Base-by-base conservation (phyloP, 1,284 basidiomycete genomes). In the Cryptococcus sp. region DNA sequence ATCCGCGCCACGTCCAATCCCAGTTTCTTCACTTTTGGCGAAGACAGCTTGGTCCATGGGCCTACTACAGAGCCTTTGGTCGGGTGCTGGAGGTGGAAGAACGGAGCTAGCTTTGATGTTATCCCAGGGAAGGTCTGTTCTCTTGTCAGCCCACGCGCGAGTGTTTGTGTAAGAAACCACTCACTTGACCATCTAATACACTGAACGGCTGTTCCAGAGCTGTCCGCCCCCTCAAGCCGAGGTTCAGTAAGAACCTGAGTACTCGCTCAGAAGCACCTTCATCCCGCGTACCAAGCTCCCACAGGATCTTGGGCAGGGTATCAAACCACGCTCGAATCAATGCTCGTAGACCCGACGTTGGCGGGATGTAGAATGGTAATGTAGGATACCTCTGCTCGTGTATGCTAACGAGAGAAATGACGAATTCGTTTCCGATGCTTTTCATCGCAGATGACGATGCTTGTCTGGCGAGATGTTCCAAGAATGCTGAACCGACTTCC, bases 271-370 rank as follows among this genome's bases (percentile, higher is more conserved):
- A 85, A 5, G 82, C 78, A 3, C 73, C 65, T 10, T 84, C 70
- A 67, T 89, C 84, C 50, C 78, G 84, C 16, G 78, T 77, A 1
- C 87, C 88, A 7, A 90, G 76, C 76, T 95, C 91, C 92, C 93
- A 95, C 1, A 95, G 80, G 8, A 83, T 83, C 72, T 86, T 87
- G 0, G 91, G 90, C 41, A 93, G 81, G 61, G 87, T 89, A 27
- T 85, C 83, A 55, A 84, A 55, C 78, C 78, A 79, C 15, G 40
- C 40, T 1, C 27, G 22, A 10, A 77, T 31, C 10, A 60, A 41
- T 0, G 53, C 41, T 2, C 75, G 59, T 2, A 72, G 17, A 15
- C 45, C 48, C 25, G 22, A 75, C 1, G 45, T 35, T 5, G 59
- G 50, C 0, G 67, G 68, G 7, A 79, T 60, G 62, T 67, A 75